These are phyloP conservation scores for Penstemon eatonii DNA, from an alignment of 257 asterid genomes.

Conservation along the genomic window DNA sequence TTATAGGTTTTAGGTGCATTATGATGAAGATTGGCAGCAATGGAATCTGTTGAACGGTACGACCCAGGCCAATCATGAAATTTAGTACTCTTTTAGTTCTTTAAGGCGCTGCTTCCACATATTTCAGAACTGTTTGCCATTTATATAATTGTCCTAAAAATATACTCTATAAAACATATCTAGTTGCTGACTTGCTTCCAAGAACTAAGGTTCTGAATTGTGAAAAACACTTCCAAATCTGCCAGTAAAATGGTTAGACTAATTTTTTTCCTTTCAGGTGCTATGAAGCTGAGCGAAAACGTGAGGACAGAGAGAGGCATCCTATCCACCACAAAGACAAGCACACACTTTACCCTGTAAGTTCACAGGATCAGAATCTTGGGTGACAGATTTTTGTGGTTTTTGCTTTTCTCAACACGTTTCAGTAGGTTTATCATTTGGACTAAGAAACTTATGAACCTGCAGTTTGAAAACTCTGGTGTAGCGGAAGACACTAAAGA, in stretches of 20 bases:
- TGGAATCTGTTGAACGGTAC: no score
- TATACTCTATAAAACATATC: background rate
- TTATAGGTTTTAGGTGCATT: background rate
- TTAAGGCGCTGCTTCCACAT: background rate
- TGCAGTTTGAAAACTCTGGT: conserved; percentile 68
- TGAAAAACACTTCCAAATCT: background rate
- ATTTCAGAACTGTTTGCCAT: background rate
- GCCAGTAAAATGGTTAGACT: conserved; percentile 15
- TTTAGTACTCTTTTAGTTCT: background rate
- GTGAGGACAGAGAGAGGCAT: conserved; percentile 88
- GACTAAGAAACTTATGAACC: conserved; percentile 29
- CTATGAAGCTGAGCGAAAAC: conserved; percentile 79
- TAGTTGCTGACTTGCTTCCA: background rate
- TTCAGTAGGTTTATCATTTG: conserved; percentile 21
- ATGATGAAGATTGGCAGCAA: background rate
- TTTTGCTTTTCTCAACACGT: background rate
- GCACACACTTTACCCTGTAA: conserved; percentile 75
- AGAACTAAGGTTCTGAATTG: background rate
- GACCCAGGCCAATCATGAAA: background rate
- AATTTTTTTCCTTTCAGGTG: conserved; percentile 52
- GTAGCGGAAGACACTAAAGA: conserved; percentile 85
- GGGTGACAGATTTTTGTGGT: background rate
- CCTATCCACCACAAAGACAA: conserved; percentile 79
- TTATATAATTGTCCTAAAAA: background rate
- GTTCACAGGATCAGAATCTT: conserved; percentile 26